These are phyloP conservation scores for Lenzites betulinus DNA, from an alignment of 768 basidiomycete genomes.

Conservation along the genomic window DNA sequence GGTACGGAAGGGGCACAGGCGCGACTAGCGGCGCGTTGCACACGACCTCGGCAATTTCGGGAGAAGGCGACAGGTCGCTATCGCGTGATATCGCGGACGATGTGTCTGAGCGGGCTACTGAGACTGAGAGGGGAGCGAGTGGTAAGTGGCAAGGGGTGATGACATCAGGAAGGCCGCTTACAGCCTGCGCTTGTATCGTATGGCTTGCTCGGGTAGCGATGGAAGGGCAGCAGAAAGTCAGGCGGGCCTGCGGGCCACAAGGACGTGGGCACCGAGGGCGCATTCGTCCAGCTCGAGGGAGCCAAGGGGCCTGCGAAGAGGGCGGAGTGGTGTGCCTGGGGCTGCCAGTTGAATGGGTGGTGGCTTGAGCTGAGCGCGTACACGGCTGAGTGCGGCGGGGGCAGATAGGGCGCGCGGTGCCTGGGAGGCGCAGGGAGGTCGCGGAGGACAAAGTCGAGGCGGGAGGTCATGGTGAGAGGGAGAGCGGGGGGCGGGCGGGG, in stretches of 20 bases:
- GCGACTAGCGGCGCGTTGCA: slow-evolving; percentile 71
- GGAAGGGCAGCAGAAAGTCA: slow-evolving; percentile 22
- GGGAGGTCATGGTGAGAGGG: slow-evolving; percentile 30
- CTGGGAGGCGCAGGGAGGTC: slow-evolving; percentile 22
- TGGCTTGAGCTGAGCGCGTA: slow-evolving; percentile 9
- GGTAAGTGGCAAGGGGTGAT: background rate
- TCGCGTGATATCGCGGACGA: slow-evolving; percentile 29
- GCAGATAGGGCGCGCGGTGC: slow-evolving; percentile 11
- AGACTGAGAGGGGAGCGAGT: slow-evolving; percentile 30
- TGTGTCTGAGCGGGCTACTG: slow-evolving; percentile 44
- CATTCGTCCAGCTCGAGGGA: slow-evolving; percentile 18
- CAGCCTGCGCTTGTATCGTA: slow-evolving; percentile 24
- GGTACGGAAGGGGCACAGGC: slow-evolving; percentile 68
- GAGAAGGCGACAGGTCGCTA: slow-evolving; percentile 32
- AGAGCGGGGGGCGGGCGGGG: slow-evolving; percentile 19
- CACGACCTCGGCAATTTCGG: slow-evolving; percentile 47
- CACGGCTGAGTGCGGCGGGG: slow-evolving; percentile 13
- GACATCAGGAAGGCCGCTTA: slow-evolving; percentile 21
- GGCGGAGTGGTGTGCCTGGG: slow-evolving; percentile 13
- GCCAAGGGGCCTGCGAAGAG: slow-evolving; percentile 20
- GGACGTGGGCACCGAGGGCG: slow-evolving; percentile 15
- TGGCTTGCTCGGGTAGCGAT: slow-evolving; percentile 22
- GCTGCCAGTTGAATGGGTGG: slow-evolving; percentile 8
- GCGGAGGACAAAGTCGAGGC: slow-evolving; percentile 24
- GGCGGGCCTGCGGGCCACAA: slow-evolving; percentile 19